Conservation (phyloP, 441 rosid genomes). For the Eutrema salsugineum region DNA sequence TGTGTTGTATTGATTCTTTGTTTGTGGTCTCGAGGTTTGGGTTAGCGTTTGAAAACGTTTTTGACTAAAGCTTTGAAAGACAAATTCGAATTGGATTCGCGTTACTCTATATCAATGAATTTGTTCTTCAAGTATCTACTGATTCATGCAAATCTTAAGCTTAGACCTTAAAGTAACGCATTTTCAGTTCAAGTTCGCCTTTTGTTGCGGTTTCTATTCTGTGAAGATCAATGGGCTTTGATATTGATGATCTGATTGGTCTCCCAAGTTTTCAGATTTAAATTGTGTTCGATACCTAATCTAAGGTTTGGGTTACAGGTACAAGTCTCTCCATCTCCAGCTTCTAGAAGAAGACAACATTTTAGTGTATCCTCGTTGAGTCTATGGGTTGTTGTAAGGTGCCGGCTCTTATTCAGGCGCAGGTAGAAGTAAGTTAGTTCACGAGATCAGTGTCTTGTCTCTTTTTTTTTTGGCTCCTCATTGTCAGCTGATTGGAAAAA, state of each 20-base stretch:
- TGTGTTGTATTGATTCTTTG: no score
- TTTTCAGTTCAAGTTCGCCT: no score
- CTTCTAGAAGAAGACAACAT: background rate
- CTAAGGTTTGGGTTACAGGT: background rate
- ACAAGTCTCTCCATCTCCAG: background rate
- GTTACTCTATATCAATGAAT: no score
- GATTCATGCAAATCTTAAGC: no score
- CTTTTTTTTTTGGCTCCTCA: background rate
- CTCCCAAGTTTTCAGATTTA: background rate
- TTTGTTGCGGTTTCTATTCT: background rate
- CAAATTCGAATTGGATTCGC: no score
- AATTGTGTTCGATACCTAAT: background rate
- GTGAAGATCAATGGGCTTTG: background rate
- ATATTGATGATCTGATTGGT: background rate
- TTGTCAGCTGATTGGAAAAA: background rate
- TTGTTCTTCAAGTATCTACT: no score
- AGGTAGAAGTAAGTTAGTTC: conserved; percentile 47
- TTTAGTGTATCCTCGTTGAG: background rate
- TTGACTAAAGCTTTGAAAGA: no score
- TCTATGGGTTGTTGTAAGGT: conserved; percentile 47
- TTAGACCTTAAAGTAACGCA: no score
- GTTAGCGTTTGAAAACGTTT: no score
- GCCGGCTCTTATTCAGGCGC: conserved; percentile 37
- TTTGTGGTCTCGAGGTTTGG: no score
- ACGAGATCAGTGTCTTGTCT: background rate